Conservation (phyloP, 2,329 filamentous ascomycete species). For the Colletotrichum paranaense region DNA sequence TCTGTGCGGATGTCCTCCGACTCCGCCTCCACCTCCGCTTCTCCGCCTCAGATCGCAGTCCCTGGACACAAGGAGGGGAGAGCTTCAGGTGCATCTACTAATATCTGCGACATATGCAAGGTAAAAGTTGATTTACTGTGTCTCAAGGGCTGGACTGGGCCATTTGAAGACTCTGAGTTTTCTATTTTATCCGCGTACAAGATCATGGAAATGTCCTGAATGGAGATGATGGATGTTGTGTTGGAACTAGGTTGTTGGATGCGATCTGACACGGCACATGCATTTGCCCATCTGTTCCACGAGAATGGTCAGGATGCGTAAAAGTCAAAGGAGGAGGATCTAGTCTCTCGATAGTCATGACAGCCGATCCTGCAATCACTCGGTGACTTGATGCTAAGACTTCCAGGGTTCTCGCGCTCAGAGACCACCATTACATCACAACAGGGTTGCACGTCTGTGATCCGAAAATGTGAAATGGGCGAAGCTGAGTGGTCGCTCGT, state of each 20-base stretch:
- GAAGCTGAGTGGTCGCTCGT: not conserved
- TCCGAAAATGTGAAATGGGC: not conserved
- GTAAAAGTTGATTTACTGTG: not conserved
- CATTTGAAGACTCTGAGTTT: not conserved
- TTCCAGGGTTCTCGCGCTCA: not conserved
- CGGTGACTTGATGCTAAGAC: too few species aligned
- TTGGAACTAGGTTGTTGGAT: not conserved
- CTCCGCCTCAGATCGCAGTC: not conserved
- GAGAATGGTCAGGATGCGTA: not conserved
- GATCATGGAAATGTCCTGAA: not conserved
- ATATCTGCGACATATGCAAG: not conserved
- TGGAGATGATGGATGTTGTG: not conserved
- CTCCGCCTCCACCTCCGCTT: not conserved
- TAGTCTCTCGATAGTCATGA: not conserved
- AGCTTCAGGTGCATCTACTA: not conserved
- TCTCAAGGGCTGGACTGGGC: not conserved
- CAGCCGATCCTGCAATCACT: not conserved
- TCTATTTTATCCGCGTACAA: not conserved
- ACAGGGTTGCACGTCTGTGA: slow-evolving; percentile 1
- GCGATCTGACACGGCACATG: not conserved
- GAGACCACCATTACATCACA: not conserved
- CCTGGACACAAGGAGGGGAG: not conserved
- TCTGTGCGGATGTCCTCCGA: not conserved
- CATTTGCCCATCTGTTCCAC: not conserved
- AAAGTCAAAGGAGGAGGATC: not conserved